Evolutionary conservation across 306 rosid species (phyloP), one percentile per base, ranked within the genome.

Genomic region (Mimosa pudica): DNA sequence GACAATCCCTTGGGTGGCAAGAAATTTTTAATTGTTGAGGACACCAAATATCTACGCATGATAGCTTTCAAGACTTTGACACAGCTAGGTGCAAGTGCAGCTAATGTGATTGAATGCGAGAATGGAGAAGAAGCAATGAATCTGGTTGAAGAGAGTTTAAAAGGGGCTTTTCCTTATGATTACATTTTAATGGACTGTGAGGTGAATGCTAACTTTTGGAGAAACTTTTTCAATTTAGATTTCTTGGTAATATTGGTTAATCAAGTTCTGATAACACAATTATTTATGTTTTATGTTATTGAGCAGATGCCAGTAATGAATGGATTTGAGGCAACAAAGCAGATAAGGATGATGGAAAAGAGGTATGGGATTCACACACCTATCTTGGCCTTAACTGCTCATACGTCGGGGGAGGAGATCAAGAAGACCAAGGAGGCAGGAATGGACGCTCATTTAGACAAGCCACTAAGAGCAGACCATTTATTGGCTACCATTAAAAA

Each of bases 131-230:
- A 89, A 73, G 96, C 91, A 45, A 76, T 87, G 58, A 61, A 76
- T 47, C 75, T 74, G 24, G 89, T 89, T 81, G 65, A 49, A 54
- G 79, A 81, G 13, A 91, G 74, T 76, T 81, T 90, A 41, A 9
- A 13, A 1, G 84, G 76, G 24, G 60, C 69, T 49, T 70, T 30
- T 49, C 54, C 80, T 58, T 92, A 84, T 30, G 92, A 92, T 77
- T 92, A 85, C 80, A 87, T 92, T 73, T 71, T 95, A 47, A 92
- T 95, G 98, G 98, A 91, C 44, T 90, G 94, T 52, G 88, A 89
- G 96, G 97, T 91, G 80, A 82, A 35, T 17, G 46, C 60, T 57
- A 45, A 42, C 45, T 70, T 65, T 12, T 42, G 44, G 14, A 65
- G 24, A 6, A 36, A 14, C n/a, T 64, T 20, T 35, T 35, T 64